A percentile compares a stretch with the other conserved stretches of the same genome.
Conservation (phyloP, 139 green algal genomes). For the Micromonas pusilla region DNA sequence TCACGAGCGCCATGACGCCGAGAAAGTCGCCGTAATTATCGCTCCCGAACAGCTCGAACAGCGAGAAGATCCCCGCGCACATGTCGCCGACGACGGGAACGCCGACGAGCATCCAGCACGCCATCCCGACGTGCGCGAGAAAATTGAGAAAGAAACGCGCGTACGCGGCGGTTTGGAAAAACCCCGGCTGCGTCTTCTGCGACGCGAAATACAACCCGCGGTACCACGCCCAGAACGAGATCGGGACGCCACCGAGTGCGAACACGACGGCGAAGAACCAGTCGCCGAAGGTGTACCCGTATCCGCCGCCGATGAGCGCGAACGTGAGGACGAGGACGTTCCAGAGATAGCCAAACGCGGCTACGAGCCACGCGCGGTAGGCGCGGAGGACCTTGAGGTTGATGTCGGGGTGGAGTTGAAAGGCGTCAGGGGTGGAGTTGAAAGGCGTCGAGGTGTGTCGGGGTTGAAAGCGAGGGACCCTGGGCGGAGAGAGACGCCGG, state of each 20-base stretch:
- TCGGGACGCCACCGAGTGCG: not conserved
- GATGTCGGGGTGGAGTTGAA: no score
- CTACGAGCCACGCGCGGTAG: not conserved
- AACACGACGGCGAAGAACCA: not conserved
- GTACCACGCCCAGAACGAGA: not conserved
- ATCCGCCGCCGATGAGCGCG: not conserved
- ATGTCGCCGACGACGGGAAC: not conserved
- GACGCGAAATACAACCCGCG: no score
- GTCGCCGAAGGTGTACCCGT: not conserved
- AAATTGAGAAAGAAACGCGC: not conserved
- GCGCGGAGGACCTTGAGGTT: not conserved
- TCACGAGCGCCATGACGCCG: no score
- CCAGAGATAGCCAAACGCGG: not conserved
- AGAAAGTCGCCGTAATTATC: not conserved
- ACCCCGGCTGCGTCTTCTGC: no score
- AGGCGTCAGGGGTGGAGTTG: no score
- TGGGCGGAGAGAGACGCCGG: no score
- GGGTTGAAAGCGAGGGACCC: no score
- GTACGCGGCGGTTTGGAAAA: not conserved
- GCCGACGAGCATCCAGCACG: not conserved
- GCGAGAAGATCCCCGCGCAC: not conserved
- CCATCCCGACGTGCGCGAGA: not conserved
- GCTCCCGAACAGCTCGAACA: not conserved
- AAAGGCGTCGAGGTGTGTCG: no score
- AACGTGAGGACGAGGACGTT: not conserved